Evolutionary conservation across 495 filamentous ascomycete genomes (phyloP).

Genomic region (Ascodesmis nigricans): DNA sequence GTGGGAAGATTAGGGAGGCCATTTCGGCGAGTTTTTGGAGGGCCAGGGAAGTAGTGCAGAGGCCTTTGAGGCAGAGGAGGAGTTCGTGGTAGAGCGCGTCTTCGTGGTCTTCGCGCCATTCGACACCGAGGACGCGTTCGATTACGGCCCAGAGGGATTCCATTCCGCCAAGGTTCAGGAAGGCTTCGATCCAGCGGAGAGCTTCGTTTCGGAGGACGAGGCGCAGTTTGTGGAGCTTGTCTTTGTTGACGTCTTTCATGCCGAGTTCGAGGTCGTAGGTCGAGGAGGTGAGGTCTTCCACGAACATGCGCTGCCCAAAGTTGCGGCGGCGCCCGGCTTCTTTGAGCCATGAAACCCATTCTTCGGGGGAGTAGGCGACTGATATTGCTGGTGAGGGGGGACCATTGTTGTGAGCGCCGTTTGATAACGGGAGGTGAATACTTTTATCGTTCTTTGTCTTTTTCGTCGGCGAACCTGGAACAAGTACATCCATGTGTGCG

Average conservation of each 20-base stretch:
- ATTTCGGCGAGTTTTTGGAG: constrained; percentile 60
- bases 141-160: constrained; percentile 67
- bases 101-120: constrained; percentile 97
- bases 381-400: constrained; percentile 26
- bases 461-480: constrained; percentile 24
- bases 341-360: constrained; percentile 21
- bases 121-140: constrained; percentile 76
- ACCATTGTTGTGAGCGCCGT: too few relatives aligned
- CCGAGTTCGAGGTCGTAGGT: constrained; percentile 11
- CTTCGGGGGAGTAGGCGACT: constrained; percentile 22
- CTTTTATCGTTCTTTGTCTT: too few relatives aligned
- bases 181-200: constrained; percentile 78
- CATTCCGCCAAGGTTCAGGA: constrained; percentile 79
- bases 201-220: constrained; percentile 83
- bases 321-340: constrained; percentile 29
- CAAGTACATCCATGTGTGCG: too few relatives aligned
- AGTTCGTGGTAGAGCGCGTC: constrained; percentile 81
- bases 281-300: constrained; percentile 11
- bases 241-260: constrained; percentile 58
- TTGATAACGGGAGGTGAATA: too few relatives aligned
- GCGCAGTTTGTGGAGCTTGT: constrained; percentile 78
- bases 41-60: constrained; percentile 75
- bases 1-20: constrained; percentile 63
- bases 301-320: constrained; percentile 25
- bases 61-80: constrained; percentile 77